Evolutionary conservation across 352 stramenopile species (phyloP), one percentile per base, ranked within the genome.

Genomic region (Phytopythium vexans): DNA sequence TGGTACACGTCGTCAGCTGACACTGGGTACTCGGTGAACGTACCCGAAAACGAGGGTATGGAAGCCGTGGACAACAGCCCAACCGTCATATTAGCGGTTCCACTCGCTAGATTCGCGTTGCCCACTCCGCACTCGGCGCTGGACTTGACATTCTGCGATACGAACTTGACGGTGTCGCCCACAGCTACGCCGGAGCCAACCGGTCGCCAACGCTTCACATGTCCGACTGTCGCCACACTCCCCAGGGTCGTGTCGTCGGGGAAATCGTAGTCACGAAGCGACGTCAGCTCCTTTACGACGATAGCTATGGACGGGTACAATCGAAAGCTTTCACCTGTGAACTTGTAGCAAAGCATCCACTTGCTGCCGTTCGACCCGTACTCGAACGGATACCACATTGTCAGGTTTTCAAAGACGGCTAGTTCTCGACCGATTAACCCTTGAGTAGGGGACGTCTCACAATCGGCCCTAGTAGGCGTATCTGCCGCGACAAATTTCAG

Each of bases 291-390:
- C 43, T 88, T 89, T 6, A 88, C 79, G 6, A 56, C 52, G 15
- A 89, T 55, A 2, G 31, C 52, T 12, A 89, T 60, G 2, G 47
- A 49, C 1, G 70, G 47, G 48, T 79, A 88, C 6, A 88, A 44
- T 0, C 70, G 63, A 49, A 66, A 89, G 0, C 68, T 62, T 14
- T 89, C 79, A 12, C 64, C 58, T 4, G 84, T 64, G 57, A 88
- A 86, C 50, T 81, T 79, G 65, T 89, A 89, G 55, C 79, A 89
- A 8, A 89, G 54, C 21, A 64, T 54, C 79, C 79, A 88, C 5
- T 44, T 51, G 0, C 54, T 61, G 33, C 68, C 73, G 21, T 75
- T 58, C 0, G 76, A 88, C 1, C 71, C 70, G 38, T 56, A 74
- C 1, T 89, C 66, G 41, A 89, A 89, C 2, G 66, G 65, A n/a